phyloP scores from a whole-genome alignment of 495 filamentous ascomycete species.

The Neurospora discreta region DNA sequence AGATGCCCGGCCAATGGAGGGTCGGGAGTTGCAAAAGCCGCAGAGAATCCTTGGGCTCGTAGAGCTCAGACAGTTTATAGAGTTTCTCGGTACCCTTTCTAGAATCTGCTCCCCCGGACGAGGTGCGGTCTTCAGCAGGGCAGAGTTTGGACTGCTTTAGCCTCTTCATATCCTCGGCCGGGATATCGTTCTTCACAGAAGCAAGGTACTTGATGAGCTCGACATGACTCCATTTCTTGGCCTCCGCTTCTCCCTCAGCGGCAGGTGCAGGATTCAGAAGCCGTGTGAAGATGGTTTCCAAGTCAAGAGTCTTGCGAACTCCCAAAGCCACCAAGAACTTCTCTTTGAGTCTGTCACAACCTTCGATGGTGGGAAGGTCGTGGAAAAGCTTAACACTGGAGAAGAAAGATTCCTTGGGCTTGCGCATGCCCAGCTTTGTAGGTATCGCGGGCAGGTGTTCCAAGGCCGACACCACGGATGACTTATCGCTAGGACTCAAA shows the following conservation, averaged over 20 bases:
- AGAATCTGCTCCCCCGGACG: constrained; percentile 27
- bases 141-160: constrained; percentile 70
- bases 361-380: constrained; percentile 71
- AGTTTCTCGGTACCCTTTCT: constrained; percentile 36
- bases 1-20: constrained; percentile 75
- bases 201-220: constrained; percentile 90
- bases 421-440: constrained; percentile 82
- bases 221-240: constrained; percentile 75
- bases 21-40: constrained; percentile 60
- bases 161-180: constrained; percentile 66
- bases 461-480: constrained; percentile 50
- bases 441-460: constrained; percentile 67
- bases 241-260: constrained; percentile 29
- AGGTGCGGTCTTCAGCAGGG: constrained; percentile 51
- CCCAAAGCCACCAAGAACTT: constrained; percentile 75
- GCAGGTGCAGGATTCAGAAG: constrained; percentile 46
- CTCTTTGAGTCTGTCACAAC: constrained; percentile 71
- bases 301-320: constrained; percentile 77
- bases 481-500: constrained; percentile 52
- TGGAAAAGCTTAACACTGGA: constrained; percentile 86
- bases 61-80: constrained; percentile 76
- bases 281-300: constrained; percentile 85
- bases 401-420: constrained; percentile 82
- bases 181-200: constrained; percentile 84
- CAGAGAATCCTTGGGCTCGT: constrained; percentile 65